phyloP scores from a whole-genome alignment of 2,329 filamentous ascomycete genomes.

The Calonectria pseudoreteaudii region DNA sequence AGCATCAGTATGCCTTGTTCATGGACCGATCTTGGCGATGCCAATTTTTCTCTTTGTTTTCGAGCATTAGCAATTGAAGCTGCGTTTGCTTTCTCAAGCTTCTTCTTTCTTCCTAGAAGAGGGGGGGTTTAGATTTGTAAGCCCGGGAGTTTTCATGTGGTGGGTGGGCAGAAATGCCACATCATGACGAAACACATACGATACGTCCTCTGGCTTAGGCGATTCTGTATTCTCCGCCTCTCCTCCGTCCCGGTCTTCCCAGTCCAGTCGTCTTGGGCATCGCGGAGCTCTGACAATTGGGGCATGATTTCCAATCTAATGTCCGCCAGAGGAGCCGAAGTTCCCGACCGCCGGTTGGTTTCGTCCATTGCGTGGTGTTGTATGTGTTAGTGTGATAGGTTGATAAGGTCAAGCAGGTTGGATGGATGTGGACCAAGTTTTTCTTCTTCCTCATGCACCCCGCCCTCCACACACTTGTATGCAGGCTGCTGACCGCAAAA shows the following conservation, averaged over 20 bases:
- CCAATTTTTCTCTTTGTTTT: too few species aligned
- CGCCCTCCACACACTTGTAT: conserved; percentile 17
- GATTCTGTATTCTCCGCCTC: conserved; percentile 24
- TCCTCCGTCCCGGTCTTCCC: conserved; percentile 16
- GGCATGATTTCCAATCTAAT: conserved; percentile 4
- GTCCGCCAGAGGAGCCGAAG: background rate
- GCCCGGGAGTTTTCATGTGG: background rate
- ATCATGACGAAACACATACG: conserved; percentile 15
- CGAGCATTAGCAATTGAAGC: background rate
- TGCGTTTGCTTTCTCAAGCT: background rate
- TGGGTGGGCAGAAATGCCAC: background rate
- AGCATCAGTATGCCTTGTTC: background rate
- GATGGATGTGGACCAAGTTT: background rate
- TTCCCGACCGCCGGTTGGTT: background rate
- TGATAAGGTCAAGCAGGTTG: background rate
- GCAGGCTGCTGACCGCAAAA: conserved; percentile 16
- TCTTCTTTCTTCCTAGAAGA: conserved; percentile 7
- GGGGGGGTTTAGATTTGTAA: background rate
- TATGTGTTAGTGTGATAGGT: background rate
- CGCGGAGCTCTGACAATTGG: conserved; percentile 11
- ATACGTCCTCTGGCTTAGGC: conserved; percentile 25
- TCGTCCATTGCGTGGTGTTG: background rate
- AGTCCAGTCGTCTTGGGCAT: conserved; percentile 24
- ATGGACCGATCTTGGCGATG: background rate
- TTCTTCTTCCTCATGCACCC: background rate